Conservation (phyloP, 2,329 filamentous ascomycete species). For the Lachnellula willkommii region DNA sequence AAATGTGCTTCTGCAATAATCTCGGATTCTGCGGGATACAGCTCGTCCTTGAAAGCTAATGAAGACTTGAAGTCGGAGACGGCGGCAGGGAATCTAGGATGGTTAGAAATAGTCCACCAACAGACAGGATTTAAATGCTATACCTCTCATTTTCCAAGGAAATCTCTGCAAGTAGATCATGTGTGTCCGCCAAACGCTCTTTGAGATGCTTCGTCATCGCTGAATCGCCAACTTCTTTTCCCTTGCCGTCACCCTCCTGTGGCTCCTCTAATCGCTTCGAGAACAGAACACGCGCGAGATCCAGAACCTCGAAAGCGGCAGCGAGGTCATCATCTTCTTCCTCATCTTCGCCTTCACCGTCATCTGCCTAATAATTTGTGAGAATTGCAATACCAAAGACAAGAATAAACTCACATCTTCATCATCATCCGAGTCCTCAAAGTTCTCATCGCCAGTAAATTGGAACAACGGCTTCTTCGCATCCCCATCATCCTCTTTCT, state of each 20-base stretch:
- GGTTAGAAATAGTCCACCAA: slow-evolving; percentile 13
- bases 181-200: slow-evolving; percentile 84
- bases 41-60: slow-evolving; percentile 69
- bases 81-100: slow-evolving; percentile 68
- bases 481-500: slow-evolving; percentile 35
- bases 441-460: slow-evolving; percentile 91
- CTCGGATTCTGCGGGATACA: slow-evolving; percentile 76
- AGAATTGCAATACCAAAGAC: slow-evolving; percentile 43
- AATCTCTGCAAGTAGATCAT: slow-evolving; percentile 91
- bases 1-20: slow-evolving; percentile 92
- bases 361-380: slow-evolving; percentile 36
- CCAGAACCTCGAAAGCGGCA: slow-evolving; percentile 77
- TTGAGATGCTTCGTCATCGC: slow-evolving; percentile 57
- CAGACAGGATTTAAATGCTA: slow-evolving; percentile 11
- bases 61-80: slow-evolving; percentile 76
- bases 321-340: slow-evolving; percentile 69
- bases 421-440: slow-evolving; percentile 75
- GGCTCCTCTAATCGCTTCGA: slow-evolving; percentile 49
- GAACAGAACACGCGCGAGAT: slow-evolving; percentile 67
- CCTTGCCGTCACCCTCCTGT: slow-evolving; percentile 40
- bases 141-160: slow-evolving; percentile 90
- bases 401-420: slow-evolving; percentile 44
- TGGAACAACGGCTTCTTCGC: slow-evolving; percentile 77
- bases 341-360: slow-evolving; percentile 40
- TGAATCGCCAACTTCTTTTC: slow-evolving; percentile 38